Percentiles rank a stretch among this genome's conserved stretches.
phyloP scores from a whole-genome alignment of 768 basidiomycete genomes.

The Podaxis mareebaensis region DNA sequence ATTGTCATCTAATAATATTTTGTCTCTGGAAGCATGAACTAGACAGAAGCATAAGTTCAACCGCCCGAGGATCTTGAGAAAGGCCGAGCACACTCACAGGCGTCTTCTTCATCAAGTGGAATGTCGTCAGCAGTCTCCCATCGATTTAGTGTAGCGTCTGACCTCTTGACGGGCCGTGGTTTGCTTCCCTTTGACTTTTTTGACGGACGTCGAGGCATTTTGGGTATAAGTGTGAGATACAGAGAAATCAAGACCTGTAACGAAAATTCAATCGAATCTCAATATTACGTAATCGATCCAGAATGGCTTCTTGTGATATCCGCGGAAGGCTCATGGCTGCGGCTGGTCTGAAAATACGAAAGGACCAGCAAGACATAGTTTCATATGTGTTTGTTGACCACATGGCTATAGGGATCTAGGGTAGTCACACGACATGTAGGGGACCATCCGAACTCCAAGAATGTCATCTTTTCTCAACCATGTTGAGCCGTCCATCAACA shows the following conservation, averaged over 20 bases:
- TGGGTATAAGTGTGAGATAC: neutral
- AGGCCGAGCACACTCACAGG: constrained; percentile 51
- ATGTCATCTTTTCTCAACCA: neutral
- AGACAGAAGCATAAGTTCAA: constrained; percentile 9
- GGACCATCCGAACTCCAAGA: neutral
- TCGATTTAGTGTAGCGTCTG: constrained; percentile 54
- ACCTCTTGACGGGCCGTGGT: constrained; percentile 49
- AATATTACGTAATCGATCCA: constrained; percentile 4
- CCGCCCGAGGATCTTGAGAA: constrained; percentile 3
- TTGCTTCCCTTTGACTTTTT: constrained; percentile 38
- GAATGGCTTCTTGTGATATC: neutral
- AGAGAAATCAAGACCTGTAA: neutral
- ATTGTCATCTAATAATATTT: constrained; percentile 73
- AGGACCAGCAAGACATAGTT: neutral
- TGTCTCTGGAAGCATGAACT: constrained; percentile 79
- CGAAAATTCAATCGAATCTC: neutral
- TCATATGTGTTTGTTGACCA: neutral
- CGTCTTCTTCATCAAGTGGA: constrained; percentile 76
- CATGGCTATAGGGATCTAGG: neutral
- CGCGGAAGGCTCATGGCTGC: neutral
- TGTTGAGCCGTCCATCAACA: neutral
- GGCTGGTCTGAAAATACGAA: neutral
- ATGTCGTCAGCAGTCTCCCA: constrained; percentile 73
- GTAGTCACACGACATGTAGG: neutral
- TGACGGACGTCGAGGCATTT: constrained; percentile 51